Base-by-base conservation (phyloP, 148 eudicot species). In the Selenicereus undatus region DNA sequence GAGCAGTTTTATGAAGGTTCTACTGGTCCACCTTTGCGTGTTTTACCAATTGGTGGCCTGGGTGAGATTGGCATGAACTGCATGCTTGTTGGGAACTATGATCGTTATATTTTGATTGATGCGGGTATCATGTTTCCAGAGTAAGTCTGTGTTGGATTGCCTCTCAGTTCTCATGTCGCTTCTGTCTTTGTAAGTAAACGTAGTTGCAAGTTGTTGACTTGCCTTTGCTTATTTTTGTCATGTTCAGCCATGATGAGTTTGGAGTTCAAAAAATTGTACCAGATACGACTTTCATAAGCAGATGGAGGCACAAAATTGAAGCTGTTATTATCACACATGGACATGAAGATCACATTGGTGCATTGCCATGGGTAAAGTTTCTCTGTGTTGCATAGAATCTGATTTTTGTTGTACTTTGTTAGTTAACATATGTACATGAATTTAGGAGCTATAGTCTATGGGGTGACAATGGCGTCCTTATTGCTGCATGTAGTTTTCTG, bases 51-150 rank as follows among this genome's bases (percentile, higher is more conserved):
- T 76, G 99, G 99, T 69, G 99, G 99, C 64, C 91, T 95, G 45
- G 99, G 99, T 70, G 99, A 95, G 90, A 95, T 95, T 79, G 99
- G 99, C 81, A 95, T 95, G 99, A 95, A 95, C 85, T 95, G 99
- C 91, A 95, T 95, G 99, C 97, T 95, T 77, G 91, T 95, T 71
- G 99, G 99, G 60, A 95, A 93, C 82, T 95, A 90, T 81, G 99
- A 95, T 88, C 97, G 99, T 80, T 95, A 95, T 84, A 92, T 95
- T 82, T 82, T 95, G 84, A 92, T 95, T 80, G 99, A 95, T 88
- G 99, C 99, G 78, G 99, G 99, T 71, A 87, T 93, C 75, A 95
- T 95, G 99, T 93, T 95, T 85, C 98, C 99, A 27, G 99, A 90
- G 99, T 95, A 91, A 86, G 93, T 87, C 58, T 80, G 77, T 75